A percentile compares a stretch with the other conserved stretches of the same genome.
phyloP scores from a whole-genome alignment of 139 green algal genomes.

The Closterium sp. region DNA sequence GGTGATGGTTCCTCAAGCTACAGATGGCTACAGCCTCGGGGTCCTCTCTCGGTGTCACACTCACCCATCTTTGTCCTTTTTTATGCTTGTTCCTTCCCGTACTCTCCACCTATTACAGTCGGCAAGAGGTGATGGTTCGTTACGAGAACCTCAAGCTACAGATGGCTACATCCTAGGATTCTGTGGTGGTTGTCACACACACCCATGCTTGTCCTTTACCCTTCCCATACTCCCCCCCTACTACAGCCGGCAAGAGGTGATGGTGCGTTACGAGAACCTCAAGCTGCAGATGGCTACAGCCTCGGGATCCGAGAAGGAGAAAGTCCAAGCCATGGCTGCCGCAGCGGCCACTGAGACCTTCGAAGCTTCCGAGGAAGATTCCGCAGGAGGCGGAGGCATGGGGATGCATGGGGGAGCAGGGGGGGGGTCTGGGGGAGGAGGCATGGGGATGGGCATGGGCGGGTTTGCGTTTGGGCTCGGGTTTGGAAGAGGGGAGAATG shows the following conservation, averaged over 20 bases:
- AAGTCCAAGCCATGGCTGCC: slow-evolving; percentile 2
- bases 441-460: slow-evolving; percentile 26
- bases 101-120: slow-evolving; percentile 11
- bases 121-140: background rate
- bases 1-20: background rate
- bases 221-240: background rate
- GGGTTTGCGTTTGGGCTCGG: slow-evolving; percentile 37
- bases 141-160: background rate
- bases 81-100: background rate
- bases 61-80: background rate
- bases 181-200: background rate
- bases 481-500: background rate
- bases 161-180: background rate
- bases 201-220: background rate
- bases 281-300: slow-evolving; percentile 21
- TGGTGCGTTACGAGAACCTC: slow-evolving; percentile 36
- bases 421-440: slow-evolving; percentile 57
- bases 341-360: slow-evolving; percentile 29
- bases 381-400: slow-evolving; percentile 48
- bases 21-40: background rate
- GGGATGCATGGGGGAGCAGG: slow-evolving; percentile 56
- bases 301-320: slow-evolving; percentile 24
- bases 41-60: background rate
- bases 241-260: slow-evolving; percentile 41
- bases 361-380: slow-evolving; percentile 25